Conservation (phyloP, 768 basidiomycete genomes). For the Tephrocybe sp. region DNA sequence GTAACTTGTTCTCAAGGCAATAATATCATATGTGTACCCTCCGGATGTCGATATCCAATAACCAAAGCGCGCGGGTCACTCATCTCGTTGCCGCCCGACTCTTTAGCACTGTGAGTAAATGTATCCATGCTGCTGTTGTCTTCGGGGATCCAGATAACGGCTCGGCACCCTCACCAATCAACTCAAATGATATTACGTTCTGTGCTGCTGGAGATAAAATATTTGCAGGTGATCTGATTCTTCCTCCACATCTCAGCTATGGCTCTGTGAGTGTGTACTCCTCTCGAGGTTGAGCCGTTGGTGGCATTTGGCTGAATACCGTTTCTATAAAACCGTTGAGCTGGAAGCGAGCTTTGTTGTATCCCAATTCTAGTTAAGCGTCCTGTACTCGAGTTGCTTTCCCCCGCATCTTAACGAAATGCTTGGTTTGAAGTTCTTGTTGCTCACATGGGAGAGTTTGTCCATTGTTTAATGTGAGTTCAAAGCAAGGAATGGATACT, state of each 20-base stretch:
- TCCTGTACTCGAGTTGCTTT: no score
- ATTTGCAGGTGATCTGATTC: constrained; percentile 20
- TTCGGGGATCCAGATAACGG: constrained; percentile 25
- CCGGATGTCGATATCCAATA: constrained; percentile 5
- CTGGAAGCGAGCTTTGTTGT: no score
- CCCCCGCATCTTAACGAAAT: no score
- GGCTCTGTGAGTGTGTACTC: constrained; percentile 15
- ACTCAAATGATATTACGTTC: constrained; percentile 17
- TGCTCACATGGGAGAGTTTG: no score
- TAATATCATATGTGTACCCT: constrained; percentile 2
- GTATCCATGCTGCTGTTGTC: constrained; percentile 23
- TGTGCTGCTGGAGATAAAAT: constrained; percentile 22
- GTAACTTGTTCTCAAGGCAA: neutral
- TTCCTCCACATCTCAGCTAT: constrained; percentile 21
- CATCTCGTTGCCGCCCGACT: constrained; percentile 36
- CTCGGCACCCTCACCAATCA: constrained; percentile 18
- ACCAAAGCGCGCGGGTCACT: constrained; percentile 36
- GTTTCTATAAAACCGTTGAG: no score
- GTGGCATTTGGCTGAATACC: no score
- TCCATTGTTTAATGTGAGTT: no score
- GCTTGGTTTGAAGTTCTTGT: no score
- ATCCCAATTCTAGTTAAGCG: no score
- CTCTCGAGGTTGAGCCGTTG: no score
- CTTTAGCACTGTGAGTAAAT: constrained; percentile 22
- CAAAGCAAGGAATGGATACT: no score